These are phyloP conservation scores for Tetrahymena malaccensis DNA, from an alignment of 73 alveolate genomes.

Conservation along the genomic window DNA sequence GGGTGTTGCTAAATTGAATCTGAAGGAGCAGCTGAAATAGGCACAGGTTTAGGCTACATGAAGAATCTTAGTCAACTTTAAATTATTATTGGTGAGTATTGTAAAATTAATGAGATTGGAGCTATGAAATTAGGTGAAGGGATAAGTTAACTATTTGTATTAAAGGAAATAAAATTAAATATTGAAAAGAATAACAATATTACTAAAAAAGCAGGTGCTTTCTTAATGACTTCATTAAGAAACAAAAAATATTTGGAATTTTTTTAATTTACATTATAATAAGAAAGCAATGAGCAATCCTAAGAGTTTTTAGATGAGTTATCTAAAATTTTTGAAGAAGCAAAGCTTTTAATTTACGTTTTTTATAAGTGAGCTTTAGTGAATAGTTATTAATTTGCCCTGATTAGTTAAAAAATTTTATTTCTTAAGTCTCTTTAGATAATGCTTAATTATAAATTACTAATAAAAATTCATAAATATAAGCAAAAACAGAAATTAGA, in stretches of 20 bases:
- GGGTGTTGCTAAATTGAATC: neutral
- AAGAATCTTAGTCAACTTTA: neutral
- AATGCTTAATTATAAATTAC: no score
- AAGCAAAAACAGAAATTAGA: neutral
- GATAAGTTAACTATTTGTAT: neutral
- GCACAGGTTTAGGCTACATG: neutral
- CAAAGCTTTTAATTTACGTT: neutral
- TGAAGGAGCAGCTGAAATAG: neutral
- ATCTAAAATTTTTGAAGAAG: neutral
- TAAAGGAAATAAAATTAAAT: neutral
- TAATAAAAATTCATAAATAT: no score
- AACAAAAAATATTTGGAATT: neutral
- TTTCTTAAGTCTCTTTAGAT: neutral
- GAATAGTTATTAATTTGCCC: neutral
- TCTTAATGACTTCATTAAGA: neutral
- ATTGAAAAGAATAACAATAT: neutral
- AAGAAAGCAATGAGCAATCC: neutral
- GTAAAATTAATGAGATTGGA: neutral
- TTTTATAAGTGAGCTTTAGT: neutral
- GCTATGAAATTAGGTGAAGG: neutral
- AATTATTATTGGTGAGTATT: neutral
- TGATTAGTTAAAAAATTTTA: neutral
- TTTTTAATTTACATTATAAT: neutral
- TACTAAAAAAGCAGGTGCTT: neutral
- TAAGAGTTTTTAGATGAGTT: neutral